Evolutionary conservation across 164 flowering plant genomes (phyloP).

Genomic region (Aristolochia fimbriata): DNA sequence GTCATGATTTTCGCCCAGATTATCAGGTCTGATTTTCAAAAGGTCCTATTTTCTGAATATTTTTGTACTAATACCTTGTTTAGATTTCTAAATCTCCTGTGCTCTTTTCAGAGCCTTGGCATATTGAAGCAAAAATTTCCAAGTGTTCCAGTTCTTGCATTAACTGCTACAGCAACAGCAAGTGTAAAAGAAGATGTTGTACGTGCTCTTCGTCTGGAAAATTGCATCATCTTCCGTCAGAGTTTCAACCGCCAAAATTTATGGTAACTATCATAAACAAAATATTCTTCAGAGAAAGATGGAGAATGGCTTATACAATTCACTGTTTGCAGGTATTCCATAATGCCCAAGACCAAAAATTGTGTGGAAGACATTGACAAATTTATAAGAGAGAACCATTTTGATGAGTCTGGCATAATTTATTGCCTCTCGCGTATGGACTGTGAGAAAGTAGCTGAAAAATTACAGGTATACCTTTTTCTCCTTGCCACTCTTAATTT

Average conservation of each 20-base stretch:
- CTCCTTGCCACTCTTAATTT: background rate
- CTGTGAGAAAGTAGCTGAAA: constrained; percentile 95
- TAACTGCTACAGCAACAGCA: constrained; percentile 97
- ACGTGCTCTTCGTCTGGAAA: constrained; percentile 90
- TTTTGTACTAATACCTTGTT: background rate
- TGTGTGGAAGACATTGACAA: constrained; percentile 92
- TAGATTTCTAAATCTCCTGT: background rate
- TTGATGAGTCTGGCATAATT: constrained; percentile 91
- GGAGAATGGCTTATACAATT: background rate
- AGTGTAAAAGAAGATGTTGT: constrained; percentile 98
- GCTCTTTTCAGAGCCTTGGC: constrained; percentile 69
- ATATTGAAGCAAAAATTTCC: constrained; percentile 90
- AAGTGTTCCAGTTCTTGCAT: constrained; percentile 78
- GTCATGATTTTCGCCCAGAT: constrained; percentile 99
- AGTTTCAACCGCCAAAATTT: constrained; percentile 96
- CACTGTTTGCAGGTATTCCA: constrained; percentile 59
- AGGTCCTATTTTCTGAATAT: no score
- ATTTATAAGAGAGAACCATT: constrained; percentile 74
- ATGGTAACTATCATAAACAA: constrained; percentile 30
- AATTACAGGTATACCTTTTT: constrained; percentile 52
- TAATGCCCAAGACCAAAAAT: constrained; percentile 81
- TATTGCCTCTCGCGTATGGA: constrained; percentile 98
- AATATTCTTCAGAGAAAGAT: background rate
- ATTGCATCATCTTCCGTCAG: constrained; percentile 86
- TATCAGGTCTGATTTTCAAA: constrained; percentile 59